Evolutionary conservation across 2,329 filamentous ascomycete species (phyloP).

Genomic region (Meredithiella fracta): DNA sequence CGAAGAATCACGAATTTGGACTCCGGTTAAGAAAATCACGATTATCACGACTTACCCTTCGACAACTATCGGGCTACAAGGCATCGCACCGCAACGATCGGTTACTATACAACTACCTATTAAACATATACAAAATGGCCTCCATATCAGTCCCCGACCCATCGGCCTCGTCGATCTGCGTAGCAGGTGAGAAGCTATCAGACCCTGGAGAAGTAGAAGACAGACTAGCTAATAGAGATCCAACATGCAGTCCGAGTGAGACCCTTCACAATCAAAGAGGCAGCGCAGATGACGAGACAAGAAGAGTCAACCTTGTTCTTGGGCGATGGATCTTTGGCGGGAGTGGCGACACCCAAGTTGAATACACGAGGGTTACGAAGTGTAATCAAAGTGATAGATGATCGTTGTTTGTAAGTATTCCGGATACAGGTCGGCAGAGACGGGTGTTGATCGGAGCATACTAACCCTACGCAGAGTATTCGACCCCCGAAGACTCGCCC

Average conservation of each 20-base stretch:
- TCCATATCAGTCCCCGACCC: slow-evolving; percentile 21
- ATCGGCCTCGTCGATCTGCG: slow-evolving; percentile 41
- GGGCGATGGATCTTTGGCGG: slow-evolving; percentile 92
- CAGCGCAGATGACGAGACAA: slow-evolving; percentile 64
- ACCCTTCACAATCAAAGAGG: slow-evolving; percentile 74
- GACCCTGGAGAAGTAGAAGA: too few relatives aligned
- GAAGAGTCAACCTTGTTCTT: slow-evolving; percentile 85
- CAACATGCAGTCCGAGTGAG: slow-evolving; percentile 44
- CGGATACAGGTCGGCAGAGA: neutral
- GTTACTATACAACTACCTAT: too few relatives aligned
- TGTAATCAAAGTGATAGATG: slow-evolving; percentile 92
- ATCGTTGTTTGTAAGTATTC: slow-evolving; percentile 74
- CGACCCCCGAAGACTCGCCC: slow-evolving; percentile 88
- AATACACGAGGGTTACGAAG: slow-evolving; percentile 72
- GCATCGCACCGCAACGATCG: too few relatives aligned
- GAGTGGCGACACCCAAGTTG: slow-evolving; percentile 66
- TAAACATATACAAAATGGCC: neutral
- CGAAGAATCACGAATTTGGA: too few relatives aligned
- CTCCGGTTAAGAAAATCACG: too few relatives aligned
- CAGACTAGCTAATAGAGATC: too few relatives aligned
- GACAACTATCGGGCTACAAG: too few relatives aligned
- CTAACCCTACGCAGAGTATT: slow-evolving; percentile 51
- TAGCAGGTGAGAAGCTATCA: slow-evolving; percentile 28
- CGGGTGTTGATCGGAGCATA: neutral
- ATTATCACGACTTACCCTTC: too few relatives aligned